Conservation (phyloP, 1,284 basidiomycete species). For the Anthracocystis setariae region DNA sequence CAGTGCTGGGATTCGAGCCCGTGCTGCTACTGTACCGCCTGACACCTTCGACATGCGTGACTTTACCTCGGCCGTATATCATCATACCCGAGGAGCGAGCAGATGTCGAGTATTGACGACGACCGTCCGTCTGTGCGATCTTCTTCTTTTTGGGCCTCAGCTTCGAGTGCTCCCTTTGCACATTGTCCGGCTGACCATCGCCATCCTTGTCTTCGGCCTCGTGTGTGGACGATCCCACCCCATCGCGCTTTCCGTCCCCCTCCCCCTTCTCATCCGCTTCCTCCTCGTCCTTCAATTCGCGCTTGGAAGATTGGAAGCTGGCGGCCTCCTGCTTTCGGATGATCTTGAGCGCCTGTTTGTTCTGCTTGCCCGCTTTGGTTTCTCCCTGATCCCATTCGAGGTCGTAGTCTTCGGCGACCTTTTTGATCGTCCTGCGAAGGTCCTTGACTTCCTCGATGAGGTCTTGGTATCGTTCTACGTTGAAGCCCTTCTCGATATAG, state of each 20-base stretch:
- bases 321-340: slow-evolving; percentile 50
- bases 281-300: slow-evolving; percentile 14
- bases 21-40: slow-evolving; percentile 26
- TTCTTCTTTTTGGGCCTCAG: slow-evolving; percentile 38
- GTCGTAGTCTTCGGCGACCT: slow-evolving; percentile 60
- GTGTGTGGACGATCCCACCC: slow-evolving; percentile 8
- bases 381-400: slow-evolving; percentile 62
- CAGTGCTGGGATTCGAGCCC: slow-evolving; percentile 1
- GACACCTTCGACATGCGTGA: not conserved
- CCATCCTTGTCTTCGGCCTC: slow-evolving; percentile 51
- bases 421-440: slow-evolving; percentile 54
- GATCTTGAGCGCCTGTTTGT: slow-evolving; percentile 58
- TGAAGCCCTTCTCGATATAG: slow-evolving; percentile 59
- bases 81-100: slow-evolving; percentile 10
- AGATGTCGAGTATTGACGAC: slow-evolving; percentile 24
- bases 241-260: not conserved
- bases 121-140: slow-evolving; percentile 12
- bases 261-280: slow-evolving; percentile 25
- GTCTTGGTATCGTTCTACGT: slow-evolving; percentile 54
- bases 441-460: slow-evolving; percentile 60
- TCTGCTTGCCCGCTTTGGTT: slow-evolving; percentile 50
- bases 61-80: no score
- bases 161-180: slow-evolving; percentile 37
- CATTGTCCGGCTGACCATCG: slow-evolving; percentile 46
- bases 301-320: slow-evolving; percentile 18